phyloP scores from a whole-genome alignment of 2,329 filamentous ascomycete species.

The Monosporascus sp. region DNA sequence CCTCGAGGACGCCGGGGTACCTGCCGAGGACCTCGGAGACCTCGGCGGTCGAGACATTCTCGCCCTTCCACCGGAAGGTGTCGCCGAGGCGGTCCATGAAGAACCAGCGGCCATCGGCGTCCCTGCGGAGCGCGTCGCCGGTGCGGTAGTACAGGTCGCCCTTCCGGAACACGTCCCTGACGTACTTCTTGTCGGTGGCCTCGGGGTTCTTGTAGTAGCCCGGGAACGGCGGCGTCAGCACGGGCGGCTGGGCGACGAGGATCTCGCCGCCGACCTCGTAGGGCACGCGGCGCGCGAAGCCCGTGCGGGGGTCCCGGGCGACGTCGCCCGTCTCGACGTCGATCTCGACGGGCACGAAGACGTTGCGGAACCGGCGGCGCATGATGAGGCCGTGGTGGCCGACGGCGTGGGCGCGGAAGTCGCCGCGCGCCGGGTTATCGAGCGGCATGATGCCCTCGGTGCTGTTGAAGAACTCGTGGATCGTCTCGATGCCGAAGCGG shows the following conservation, averaged over 20 bases:
- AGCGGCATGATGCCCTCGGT: conserved; percentile 66
- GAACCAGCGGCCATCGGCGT: conserved; percentile 60
- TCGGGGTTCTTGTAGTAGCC: conserved; percentile 64
- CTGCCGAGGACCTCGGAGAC: conserved; percentile 59
- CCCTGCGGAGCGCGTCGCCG: conserved; percentile 60
- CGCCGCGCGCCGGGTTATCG: conserved; percentile 54
- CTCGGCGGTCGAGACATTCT: conserved; percentile 63
- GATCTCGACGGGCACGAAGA: conserved; percentile 61
- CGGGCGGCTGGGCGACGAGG: conserved; percentile 50
- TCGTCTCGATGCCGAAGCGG: conserved; percentile 55
- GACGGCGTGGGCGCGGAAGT: conserved; percentile 58
- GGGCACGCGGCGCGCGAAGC: conserved; percentile 57
- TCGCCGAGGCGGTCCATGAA: conserved; percentile 67
- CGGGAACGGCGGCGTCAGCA: conserved; percentile 53
- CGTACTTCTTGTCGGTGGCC: conserved; percentile 62
- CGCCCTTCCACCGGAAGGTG: conserved; percentile 70
- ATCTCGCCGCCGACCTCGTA: conserved; percentile 73
- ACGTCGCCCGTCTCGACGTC: conserved; percentile 66
- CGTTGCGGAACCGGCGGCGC: conserved; percentile 46
- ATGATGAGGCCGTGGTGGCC: conserved; percentile 65
- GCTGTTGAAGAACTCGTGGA: conserved; percentile 73
- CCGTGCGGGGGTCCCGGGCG: conserved; percentile 59
- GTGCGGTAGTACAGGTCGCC: conserved; percentile 66
- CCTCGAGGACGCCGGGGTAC: conserved; percentile 55
- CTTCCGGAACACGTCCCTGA: conserved; percentile 58